Evolutionary conservation across 768 basidiomycete species (phyloP), one percentile per base, ranked within the genome.

Genomic region (Mycena alexandri): DNA sequence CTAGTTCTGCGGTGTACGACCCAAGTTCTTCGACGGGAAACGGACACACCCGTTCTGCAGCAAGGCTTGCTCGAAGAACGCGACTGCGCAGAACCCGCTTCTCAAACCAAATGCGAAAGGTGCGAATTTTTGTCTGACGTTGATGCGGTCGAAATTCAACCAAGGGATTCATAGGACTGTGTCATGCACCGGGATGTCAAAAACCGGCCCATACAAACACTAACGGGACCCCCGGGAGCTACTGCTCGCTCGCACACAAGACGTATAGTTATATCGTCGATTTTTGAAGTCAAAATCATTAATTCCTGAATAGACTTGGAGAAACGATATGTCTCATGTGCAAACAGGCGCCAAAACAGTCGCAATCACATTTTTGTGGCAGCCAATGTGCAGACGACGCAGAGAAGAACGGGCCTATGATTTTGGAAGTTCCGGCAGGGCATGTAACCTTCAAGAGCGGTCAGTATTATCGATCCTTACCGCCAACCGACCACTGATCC

Each of bases 371-470:
- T 72, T 92, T 92, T 74, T 92, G 90, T 71, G 75, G 85, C 63
- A 82, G 84, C 71, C 75, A 80, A 2, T 92, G 90, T 73, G 78
- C 79, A 54, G 84, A 86, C 24, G 83, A 86, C 68, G 89, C 83
- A 3, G 86, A 85, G 70, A 82, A 81, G 72, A 84, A 76, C 64
- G 88, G 86, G 0, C 89, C 89, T 3, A 80, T 82, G 70, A 73
- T 92, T 52, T 73, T 92, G 4, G 90, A 91, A 67, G 86, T 91
- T 17, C 89, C 87, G 29, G 76, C 75, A 25, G 83, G 81, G 12
- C 89, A 92, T 74, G 81, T 82, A 24, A 90, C 89, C 0, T 92
- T 91, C 79, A 86, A 82, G 75, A 90, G 85, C 63, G 90, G 90
- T 91, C 71, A 29, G 85, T 76, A 21, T 9, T 0, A 51, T 38